phyloP scores from a whole-genome alignment of 176 grass and related monocot genomes.

The Musa itinerans region DNA sequence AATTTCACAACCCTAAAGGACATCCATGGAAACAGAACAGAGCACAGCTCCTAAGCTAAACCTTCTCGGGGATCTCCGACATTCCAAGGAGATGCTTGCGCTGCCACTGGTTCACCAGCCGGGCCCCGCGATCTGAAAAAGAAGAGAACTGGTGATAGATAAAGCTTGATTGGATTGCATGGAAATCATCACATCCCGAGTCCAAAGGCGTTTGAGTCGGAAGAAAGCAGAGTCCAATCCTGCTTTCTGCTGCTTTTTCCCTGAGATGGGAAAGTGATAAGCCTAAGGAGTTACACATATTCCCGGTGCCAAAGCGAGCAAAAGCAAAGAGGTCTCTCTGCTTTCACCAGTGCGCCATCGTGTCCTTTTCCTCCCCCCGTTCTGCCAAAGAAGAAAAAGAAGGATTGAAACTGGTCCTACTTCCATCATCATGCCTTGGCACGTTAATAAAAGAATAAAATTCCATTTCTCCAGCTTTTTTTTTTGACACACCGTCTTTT shows the following conservation, averaged over 20 bases:
- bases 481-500: too few species aligned
- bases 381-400: background rate
- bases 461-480: too few species aligned
- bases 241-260: background rate
- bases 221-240: background rate
- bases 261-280: background rate
- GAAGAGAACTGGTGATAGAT: too few species aligned
- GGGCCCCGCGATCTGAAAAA: background rate
- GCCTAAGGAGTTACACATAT: background rate
- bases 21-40: too few species aligned
- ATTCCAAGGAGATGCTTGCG: too few species aligned
- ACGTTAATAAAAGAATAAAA: too few species aligned
- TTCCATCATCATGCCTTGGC: background rate
- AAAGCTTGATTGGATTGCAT: slow-evolving; percentile 10
- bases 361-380: background rate
- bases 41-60: too few species aligned
- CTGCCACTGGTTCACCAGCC: too few species aligned
- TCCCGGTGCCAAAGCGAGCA: background rate
- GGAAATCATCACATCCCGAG: slow-evolving; percentile 1
- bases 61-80: too few species aligned
- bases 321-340: background rate
- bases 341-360: background rate
- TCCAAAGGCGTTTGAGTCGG: background rate
- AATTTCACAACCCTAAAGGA: too few species aligned
- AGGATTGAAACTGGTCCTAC: background rate